Conservation (phyloP, 495 filamentous ascomycete genomes). For the Hyaloscypha bicolor region DNA sequence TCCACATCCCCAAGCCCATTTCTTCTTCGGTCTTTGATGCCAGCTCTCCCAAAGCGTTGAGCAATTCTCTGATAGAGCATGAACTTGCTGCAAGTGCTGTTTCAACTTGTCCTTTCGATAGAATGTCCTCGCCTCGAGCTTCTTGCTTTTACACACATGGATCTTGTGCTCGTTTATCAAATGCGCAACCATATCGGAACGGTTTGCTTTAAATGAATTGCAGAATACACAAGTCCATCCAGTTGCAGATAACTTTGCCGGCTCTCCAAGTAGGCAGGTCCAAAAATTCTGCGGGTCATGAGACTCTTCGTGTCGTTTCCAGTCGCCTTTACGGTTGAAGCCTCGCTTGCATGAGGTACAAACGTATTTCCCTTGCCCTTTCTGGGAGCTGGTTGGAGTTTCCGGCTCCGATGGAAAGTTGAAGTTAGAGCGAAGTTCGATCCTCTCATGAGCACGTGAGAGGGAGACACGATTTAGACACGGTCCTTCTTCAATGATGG, state of each 20-base stretch:
- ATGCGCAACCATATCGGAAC: conserved; percentile 13
- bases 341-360: conserved; percentile 7
- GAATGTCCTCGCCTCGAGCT: conserved; percentile 7
- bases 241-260: not conserved
- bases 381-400: not conserved
- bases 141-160: conserved; percentile 16
- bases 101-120: conserved; percentile 25
- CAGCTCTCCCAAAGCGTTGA: conserved; percentile 14
- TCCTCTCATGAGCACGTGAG: not conserved
- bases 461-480: not conserved
- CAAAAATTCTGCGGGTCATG: conserved; percentile 21
- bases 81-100: conserved; percentile 23
- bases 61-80: conserved; percentile 12
- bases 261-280: conserved; percentile 16
- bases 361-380: conserved; percentile 3
- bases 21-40: conserved; percentile 11
- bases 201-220: not conserved
- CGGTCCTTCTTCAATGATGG: not conserved
- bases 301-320: conserved; percentile 19
- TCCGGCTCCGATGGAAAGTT: not conserved
- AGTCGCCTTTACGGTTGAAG: conserved; percentile 23
- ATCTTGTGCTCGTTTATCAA: conserved; percentile 17
- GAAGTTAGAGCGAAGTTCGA: not conserved
- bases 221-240: conserved; percentile 22
- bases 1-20: conserved; percentile 26